Evolutionary conservation across 305 asterid species (phyloP).

Genomic region (Fraxinus greggii): DNA sequence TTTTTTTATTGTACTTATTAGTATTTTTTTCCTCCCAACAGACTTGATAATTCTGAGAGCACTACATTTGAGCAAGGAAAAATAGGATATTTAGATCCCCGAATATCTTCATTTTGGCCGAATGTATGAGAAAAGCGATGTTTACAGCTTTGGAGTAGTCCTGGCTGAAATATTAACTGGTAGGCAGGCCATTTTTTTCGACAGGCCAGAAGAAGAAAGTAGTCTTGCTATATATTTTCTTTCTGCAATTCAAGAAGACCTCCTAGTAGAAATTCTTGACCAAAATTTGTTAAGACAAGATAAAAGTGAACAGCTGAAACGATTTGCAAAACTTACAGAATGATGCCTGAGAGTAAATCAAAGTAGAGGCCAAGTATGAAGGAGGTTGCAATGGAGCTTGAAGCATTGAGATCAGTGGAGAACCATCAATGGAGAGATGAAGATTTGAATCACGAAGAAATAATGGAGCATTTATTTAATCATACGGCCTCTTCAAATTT

Average conservation of each 20-base stretch:
- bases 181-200: neutral
- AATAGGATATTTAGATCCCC: slow-evolving; percentile 25
- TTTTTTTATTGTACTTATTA: too few species aligned
- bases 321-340: neutral
- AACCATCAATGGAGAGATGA: neutral
- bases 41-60: neutral
- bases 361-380: slow-evolving; percentile 10
- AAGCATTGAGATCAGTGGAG: neutral
- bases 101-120: slow-evolving; percentile 16
- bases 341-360: slow-evolving; percentile 17
- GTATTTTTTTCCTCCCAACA: neutral
- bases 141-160: slow-evolving; percentile 24
- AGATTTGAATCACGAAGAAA: neutral
- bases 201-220: neutral
- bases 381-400: slow-evolving; percentile 16
- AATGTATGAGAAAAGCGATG: slow-evolving; percentile 19
- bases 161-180: slow-evolving; percentile 22
- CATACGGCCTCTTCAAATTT: neutral
- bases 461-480: neutral
- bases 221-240: neutral
- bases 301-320: neutral
- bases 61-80: neutral
- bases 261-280: neutral
- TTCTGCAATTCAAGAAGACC: neutral
- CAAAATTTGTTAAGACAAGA: neutral